These are phyloP conservation scores for Prunus kanzakura DNA, from an alignment of 306 rosid genomes.

Conservation along the genomic window DNA sequence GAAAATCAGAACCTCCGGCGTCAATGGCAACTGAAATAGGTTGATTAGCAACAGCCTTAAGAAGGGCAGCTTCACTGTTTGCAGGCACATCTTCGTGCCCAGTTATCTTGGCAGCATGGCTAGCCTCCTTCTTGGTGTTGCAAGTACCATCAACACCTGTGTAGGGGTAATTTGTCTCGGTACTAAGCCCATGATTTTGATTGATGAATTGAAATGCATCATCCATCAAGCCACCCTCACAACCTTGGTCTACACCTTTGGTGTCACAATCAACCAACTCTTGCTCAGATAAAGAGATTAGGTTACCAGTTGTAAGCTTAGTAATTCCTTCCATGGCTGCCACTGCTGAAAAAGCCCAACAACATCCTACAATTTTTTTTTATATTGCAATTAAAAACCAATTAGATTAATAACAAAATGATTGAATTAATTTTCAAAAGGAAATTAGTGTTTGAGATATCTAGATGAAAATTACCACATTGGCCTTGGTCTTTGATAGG, in stretches of 20 bases:
- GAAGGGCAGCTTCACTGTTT: slow-evolving; percentile 29
- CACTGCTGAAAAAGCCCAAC: slow-evolving; percentile 46
- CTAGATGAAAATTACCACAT: slow-evolving; percentile 24
- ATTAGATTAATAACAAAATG: background rate
- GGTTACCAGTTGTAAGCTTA: slow-evolving; percentile 13
- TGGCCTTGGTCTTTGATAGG: slow-evolving; percentile 37
- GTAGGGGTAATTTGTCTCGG: slow-evolving; percentile 34
- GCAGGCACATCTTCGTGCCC: slow-evolving; percentile 41
- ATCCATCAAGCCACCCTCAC: slow-evolving; percentile 44
- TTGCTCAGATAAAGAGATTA: slow-evolving; percentile 25
- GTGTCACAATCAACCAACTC: no score
- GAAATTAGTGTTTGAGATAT: background rate
- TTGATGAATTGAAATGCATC: slow-evolving; percentile 41
- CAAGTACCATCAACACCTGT: slow-evolving; percentile 31
- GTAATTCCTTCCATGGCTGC: slow-evolving; percentile 45
- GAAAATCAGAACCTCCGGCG: slow-evolving; percentile 39
- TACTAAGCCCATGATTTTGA: slow-evolving; percentile 32
- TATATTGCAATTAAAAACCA: background rate
- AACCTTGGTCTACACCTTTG: slow-evolving; percentile 25
- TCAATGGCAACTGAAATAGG: slow-evolving; percentile 45
- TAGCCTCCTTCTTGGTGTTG: slow-evolving; percentile 16
- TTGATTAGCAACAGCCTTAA: slow-evolving; percentile 34
- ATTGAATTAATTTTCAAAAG: background rate
- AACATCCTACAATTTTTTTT: slow-evolving; percentile 19
- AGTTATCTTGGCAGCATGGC: slow-evolving; percentile 13